phyloP scores from a whole-genome alignment of 2,329 filamentous ascomycete genomes.

The Fusarium ramigenum region DNA sequence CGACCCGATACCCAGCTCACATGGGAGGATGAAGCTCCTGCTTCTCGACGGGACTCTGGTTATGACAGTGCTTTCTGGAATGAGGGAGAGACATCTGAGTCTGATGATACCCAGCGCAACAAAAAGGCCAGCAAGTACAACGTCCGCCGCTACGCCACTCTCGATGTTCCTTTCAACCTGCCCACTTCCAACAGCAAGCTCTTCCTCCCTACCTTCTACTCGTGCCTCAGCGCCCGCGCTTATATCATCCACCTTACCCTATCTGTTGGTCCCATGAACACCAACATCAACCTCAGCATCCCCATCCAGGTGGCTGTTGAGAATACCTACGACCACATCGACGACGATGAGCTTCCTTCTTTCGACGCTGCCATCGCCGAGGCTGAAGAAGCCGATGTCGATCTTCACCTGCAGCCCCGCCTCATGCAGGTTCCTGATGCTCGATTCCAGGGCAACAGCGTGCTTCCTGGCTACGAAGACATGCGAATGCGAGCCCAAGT shows the following conservation, averaged over 20 bases:
- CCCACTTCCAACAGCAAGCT: slow-evolving; percentile 58
- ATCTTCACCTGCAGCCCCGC: slow-evolving; percentile 55
- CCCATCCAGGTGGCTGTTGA: slow-evolving; percentile 63
- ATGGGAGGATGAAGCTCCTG: slow-evolving; percentile 54
- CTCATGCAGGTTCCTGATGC: slow-evolving; percentile 48
- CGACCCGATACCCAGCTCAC: slow-evolving; percentile 46
- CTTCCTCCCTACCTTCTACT: slow-evolving; percentile 67
- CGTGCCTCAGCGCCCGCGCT: slow-evolving; percentile 64
- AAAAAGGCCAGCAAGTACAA: slow-evolving; percentile 46
- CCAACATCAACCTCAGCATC: slow-evolving; percentile 55
- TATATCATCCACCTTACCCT: slow-evolving; percentile 62
- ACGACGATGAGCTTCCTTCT: slow-evolving; percentile 53
- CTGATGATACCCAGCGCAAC: slow-evolving; percentile 32
- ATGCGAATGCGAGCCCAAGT: slow-evolving; percentile 40
- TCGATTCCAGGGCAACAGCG: slow-evolving; percentile 45
- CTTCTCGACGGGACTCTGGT: slow-evolving; percentile 61
- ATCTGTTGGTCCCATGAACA: slow-evolving; percentile 54
- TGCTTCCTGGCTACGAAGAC: slow-evolving; percentile 54
- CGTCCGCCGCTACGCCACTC: slow-evolving; percentile 52
- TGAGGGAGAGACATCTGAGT: slow-evolving; percentile 49
- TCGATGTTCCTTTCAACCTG: slow-evolving; percentile 60
- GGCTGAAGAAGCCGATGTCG: slow-evolving; percentile 54
- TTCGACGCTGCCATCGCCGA: slow-evolving; percentile 60
- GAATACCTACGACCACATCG: slow-evolving; percentile 44
- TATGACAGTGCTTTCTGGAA: slow-evolving; percentile 56